Percentiles rank a stretch among this genome's conserved stretches.
These are phyloP conservation scores for Pseudomassariella vexata DNA, from an alignment of 2,329 filamentous ascomycete species.

Conservation along the genomic window DNA sequence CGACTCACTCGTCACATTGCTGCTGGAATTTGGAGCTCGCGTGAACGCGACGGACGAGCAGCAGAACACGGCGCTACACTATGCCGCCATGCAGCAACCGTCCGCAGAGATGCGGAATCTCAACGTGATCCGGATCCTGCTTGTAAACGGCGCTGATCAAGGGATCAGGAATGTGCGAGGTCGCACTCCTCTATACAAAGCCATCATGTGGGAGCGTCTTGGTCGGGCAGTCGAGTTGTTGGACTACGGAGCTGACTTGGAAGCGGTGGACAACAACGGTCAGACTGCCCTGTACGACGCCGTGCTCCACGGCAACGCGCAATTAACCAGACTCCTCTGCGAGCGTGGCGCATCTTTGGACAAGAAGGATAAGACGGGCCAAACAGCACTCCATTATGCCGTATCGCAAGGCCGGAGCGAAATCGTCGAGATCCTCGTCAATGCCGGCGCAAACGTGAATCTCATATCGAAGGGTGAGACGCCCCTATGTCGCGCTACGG, in stretches of 20 bases:
- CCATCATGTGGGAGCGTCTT: constrained; percentile 12
- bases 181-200: constrained; percentile 14
- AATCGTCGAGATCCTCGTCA: constrained; percentile 11
- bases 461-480: constrained; percentile 18
- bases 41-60: constrained; percentile 13
- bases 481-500: constrained; percentile 15
- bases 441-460: constrained; percentile 15
- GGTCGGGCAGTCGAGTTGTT: constrained; percentile 12
- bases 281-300: constrained; percentile 14
- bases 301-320: constrained; percentile 12
- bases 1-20: constrained; percentile 13
- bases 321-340: constrained; percentile 13
- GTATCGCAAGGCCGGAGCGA: constrained; percentile 14
- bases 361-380: constrained; percentile 15
- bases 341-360: constrained; percentile 14
- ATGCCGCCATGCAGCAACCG: constrained; percentile 13
- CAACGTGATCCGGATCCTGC: constrained; percentile 11
- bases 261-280: constrained; percentile 13
- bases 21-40: constrained; percentile 15
- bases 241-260: constrained; percentile 15
- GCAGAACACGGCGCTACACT: constrained; percentile 14
- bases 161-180: constrained; percentile 12
- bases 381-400: constrained; percentile 15
- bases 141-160: constrained; percentile 15
- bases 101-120: constrained; percentile 13